Percentiles rank a stretch among this genome's conserved stretches.
Conservation (phyloP, 164 flowering plant species). For the Aristolochia contorta region DNA sequence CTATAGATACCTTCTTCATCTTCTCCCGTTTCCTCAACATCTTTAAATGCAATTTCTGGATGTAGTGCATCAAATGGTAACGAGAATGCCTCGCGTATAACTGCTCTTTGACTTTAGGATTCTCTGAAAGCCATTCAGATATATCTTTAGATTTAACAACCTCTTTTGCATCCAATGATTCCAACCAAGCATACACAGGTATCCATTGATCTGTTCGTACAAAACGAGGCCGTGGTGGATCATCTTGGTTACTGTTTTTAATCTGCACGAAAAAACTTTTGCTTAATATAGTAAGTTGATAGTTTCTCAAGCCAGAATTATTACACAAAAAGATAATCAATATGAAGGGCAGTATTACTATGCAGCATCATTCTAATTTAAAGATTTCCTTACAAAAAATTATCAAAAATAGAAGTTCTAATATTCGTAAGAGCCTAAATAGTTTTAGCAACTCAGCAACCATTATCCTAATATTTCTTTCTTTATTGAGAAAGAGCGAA, state of each 20-base stretch:
- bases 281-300: too few relatives aligned
- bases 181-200: conserved; percentile 89
- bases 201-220: conserved; percentile 85
- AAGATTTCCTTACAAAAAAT: too few relatives aligned
- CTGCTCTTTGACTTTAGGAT: conserved; percentile 32
- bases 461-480: too few relatives aligned
- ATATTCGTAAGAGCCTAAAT: too few relatives aligned
- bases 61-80: conserved; percentile 78
- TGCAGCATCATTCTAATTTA: too few relatives aligned
- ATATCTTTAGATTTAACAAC: conserved; percentile 75
- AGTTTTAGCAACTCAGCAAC: too few relatives aligned
- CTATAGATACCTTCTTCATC: conserved; percentile 31
- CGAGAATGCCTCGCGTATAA: conserved; percentile 66
- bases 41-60: conserved; percentile 79
- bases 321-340: too few relatives aligned
- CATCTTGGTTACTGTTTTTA: conserved; percentile 22
- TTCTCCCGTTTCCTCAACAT: conserved; percentile 59
- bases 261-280: conserved; percentile 20
- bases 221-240: conserved; percentile 42
- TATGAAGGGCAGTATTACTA: too few relatives aligned
- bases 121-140: conserved; percentile 63
- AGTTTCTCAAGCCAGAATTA: too few relatives aligned
- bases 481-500: too few relatives aligned
- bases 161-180: conserved; percentile 57
- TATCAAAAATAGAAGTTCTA: too few relatives aligned